Evolutionary conservation across 352 stramenopile species (phyloP).

Genomic region (Globisporangium paroecandrum): DNA sequence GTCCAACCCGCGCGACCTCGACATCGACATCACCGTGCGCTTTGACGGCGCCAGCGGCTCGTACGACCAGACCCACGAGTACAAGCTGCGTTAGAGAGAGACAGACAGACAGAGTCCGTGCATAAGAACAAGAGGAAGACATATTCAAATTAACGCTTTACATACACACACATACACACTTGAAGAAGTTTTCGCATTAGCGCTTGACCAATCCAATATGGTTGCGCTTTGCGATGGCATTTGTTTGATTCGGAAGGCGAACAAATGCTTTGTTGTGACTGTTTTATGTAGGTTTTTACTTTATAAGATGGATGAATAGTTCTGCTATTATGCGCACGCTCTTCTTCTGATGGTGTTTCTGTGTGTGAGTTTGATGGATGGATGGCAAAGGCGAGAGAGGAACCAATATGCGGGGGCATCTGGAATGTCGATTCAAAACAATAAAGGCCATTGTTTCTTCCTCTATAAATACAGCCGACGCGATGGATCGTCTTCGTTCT

Average conservation of each 20-base stretch:
- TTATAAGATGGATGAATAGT: background rate
- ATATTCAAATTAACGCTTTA: slow-evolving; percentile 3
- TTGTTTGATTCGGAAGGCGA: background rate
- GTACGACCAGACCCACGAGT: slow-evolving; percentile 66
- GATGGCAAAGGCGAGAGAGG: background rate
- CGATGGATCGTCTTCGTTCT: slow-evolving; percentile 16
- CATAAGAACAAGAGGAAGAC: background rate
- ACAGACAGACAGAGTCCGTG: slow-evolving; percentile 7
- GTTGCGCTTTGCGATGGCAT: background rate
- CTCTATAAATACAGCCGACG: slow-evolving; percentile 75
- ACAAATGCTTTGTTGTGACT: background rate
- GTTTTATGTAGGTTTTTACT: background rate
- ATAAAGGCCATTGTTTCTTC: slow-evolving; percentile 8
- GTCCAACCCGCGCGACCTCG: slow-evolving; percentile 92
- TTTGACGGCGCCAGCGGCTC: slow-evolving; percentile 71
- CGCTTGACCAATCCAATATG: no score
- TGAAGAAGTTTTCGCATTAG: background rate
- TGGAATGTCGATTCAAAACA: slow-evolving; percentile 3
- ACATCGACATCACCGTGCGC: slow-evolving; percentile 87
- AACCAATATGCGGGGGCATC: background rate
- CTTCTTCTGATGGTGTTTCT: background rate
- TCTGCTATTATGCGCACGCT: background rate
- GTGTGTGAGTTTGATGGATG: background rate
- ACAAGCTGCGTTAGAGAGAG: slow-evolving; percentile 69
- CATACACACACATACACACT: background rate